phyloP scores from a whole-genome alignment of 2,329 filamentous ascomycete genomes.

The Huntiella decipiens region DNA sequence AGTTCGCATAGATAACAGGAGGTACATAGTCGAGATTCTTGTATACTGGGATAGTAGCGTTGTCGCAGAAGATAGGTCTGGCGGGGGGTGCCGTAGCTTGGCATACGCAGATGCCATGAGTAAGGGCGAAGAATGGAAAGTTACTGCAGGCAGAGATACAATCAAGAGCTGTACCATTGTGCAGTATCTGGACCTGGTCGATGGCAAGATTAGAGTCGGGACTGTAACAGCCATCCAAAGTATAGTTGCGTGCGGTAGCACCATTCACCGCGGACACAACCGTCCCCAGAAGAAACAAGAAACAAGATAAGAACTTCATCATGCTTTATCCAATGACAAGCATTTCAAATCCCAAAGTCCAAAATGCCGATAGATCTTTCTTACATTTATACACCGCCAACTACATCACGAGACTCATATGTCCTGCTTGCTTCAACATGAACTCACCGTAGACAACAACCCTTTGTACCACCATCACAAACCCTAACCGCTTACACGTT shows the following conservation, averaged over 20 bases:
- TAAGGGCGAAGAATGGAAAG: not conserved
- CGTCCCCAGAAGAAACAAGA: not conserved
- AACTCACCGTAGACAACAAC: not conserved
- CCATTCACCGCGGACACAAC: not conserved
- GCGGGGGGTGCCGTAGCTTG: not conserved
- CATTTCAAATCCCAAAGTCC: no score
- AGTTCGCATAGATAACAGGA: not conserved
- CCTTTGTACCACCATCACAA: not conserved
- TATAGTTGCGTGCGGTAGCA: no score
- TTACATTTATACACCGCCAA: no score
- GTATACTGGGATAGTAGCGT: not conserved
- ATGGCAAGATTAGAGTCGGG: not conserved
- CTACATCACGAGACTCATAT: no score
- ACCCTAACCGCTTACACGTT: slow-evolving; percentile 1
- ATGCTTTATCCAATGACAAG: no score
- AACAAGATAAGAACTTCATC: not conserved
- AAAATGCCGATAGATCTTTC: no score
- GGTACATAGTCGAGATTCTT: not conserved
- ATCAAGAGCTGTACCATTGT: not conserved
- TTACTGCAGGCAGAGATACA: not conserved
- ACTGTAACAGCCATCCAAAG: no score
- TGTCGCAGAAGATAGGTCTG: not conserved
- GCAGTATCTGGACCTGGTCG: not conserved
- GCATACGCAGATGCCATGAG: no score
- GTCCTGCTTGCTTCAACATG: no score